Conservation (phyloP, 1,139 yeast species). For the Pichia kudriavzevii region DNA sequence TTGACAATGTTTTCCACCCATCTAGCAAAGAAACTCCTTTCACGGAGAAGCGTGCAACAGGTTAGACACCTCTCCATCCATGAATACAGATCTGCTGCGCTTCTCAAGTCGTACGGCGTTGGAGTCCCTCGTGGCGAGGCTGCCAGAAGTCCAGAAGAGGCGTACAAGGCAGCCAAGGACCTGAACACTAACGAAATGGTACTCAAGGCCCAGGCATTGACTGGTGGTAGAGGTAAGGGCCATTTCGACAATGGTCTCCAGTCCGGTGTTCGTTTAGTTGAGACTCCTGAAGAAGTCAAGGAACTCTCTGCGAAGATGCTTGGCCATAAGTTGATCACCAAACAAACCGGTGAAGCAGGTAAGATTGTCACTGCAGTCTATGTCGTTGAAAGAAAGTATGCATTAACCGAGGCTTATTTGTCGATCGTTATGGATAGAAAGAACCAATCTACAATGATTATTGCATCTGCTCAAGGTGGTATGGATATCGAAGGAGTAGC, state of each 20-base stretch:
- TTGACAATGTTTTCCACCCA: too few relatives aligned
- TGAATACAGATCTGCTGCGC: conserved; percentile 92
- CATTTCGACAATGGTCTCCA: conserved; percentile 91
- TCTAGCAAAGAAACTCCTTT: background rate
- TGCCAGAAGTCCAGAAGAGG: conserved; percentile 85
- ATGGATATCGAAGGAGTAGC: conserved; percentile 99
- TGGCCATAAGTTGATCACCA: conserved; percentile 87
- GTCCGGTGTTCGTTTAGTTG: conserved; percentile 92
- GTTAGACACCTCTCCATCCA: conserved; percentile 82
- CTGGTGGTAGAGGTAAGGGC: conserved; percentile 99
- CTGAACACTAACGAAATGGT: conserved; percentile 74
- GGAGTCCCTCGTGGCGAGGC: conserved; percentile 91
- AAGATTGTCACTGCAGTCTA: conserved; percentile 95
- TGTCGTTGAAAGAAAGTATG: conserved; percentile 91
- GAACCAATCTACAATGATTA: conserved; percentile 84
- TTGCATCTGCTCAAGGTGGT: conserved; percentile 98
- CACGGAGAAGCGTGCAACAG: conserved; percentile 18
- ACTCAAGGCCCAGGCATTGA: conserved; percentile 95
- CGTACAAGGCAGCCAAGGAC: conserved; percentile 68
- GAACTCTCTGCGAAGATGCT: conserved; percentile 86
- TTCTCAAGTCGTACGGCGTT: conserved; percentile 69
- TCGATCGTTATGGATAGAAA: conserved; percentile 94
- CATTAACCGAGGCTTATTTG: conserved; percentile 88
- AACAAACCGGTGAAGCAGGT: conserved; percentile 97
- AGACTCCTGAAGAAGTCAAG: conserved; percentile 79